Evolutionary conservation across 805 yeast genomes (phyloP).

Genomic region (Barnettozyma californica): DNA sequence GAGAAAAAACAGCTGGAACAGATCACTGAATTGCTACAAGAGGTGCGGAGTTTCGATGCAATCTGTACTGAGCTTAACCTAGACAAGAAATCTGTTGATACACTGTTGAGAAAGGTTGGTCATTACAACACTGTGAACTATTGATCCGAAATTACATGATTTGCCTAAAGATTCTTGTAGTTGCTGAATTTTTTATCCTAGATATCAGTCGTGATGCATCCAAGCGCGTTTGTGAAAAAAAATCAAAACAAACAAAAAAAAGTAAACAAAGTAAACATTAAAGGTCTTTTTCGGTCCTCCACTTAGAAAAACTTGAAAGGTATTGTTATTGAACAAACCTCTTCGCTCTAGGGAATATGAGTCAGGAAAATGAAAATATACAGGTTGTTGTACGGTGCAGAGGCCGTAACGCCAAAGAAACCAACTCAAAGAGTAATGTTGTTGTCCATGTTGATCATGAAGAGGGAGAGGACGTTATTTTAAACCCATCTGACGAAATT

Average conservation of each 20-base stretch:
- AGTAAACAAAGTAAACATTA: not conserved
- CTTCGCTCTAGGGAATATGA: constrained; percentile 2
- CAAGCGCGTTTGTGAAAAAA: not conserved
- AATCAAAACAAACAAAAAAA: not conserved
- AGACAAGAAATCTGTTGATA: constrained; percentile 51
- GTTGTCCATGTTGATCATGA: constrained; percentile 49
- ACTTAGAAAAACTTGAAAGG: not conserved
- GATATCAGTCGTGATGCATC: not conserved
- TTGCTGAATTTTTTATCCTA: not conserved
- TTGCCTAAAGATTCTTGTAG: not conserved
- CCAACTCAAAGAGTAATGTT: constrained; percentile 52
- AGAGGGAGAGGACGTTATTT: constrained; percentile 42
- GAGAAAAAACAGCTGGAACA: constrained; percentile 15
- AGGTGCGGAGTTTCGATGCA: constrained; percentile 53
- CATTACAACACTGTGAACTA: constrained; percentile 42
- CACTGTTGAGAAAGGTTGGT: constrained; percentile 40
- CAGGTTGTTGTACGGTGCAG: constrained; percentile 62
- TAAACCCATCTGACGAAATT: constrained; percentile 36
- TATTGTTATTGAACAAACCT: no score
- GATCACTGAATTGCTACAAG: constrained; percentile 37
- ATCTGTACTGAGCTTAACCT: constrained; percentile 66
- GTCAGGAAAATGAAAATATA: constrained; percentile 41
- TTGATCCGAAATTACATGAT: not conserved
- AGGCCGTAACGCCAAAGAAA: constrained; percentile 54
- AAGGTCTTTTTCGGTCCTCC: not conserved